Percentiles rank a stretch among this genome's conserved stretches.
Evolutionary conservation across 495 filamentous ascomycete genomes (phyloP).

Genomic region (Hypoxylon perforatum): DNA sequence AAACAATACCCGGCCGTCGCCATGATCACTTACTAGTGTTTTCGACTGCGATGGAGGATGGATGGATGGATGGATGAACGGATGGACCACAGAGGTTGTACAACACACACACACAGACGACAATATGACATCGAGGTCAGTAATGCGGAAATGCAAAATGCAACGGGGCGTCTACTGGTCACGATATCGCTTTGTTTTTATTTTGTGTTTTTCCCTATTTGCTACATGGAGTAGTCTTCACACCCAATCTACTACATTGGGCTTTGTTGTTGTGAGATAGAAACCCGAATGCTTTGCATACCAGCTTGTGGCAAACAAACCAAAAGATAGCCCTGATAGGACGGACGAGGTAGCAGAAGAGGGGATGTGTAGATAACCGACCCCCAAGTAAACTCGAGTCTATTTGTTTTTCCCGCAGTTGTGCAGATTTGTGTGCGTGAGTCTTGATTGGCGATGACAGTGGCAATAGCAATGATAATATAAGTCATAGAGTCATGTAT

Average conservation of each 20-base stretch:
- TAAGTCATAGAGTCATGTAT: not conserved
- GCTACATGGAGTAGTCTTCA: not conserved
- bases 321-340: not conserved
- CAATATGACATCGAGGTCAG: constrained; percentile 16
- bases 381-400: not conserved
- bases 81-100: constrained; percentile 22
- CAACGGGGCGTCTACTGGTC: constrained; percentile 36
- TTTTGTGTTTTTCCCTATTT: not conserved
- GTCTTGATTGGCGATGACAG: not conserved
- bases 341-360: not conserved
- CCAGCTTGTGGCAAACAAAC: not conserved
- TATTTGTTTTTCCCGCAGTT: constrained; percentile 6
- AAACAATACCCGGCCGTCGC: constrained; percentile 40
- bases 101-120: constrained; percentile 21
- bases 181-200: constrained; percentile 5
- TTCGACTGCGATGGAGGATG: constrained; percentile 20
- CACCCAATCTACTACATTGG: not conserved
- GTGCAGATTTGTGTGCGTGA: not conserved
- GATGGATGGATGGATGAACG: constrained; percentile 21
- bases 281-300: not conserved
- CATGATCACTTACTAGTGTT: constrained; percentile 30
- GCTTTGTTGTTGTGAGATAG: not conserved
- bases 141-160: constrained; percentile 28
- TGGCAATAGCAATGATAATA: too few species aligned
- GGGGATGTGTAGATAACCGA: not conserved